phyloP scores from a whole-genome alignment of 1,139 yeast species.

The Geotrichum klebahnii region DNA sequence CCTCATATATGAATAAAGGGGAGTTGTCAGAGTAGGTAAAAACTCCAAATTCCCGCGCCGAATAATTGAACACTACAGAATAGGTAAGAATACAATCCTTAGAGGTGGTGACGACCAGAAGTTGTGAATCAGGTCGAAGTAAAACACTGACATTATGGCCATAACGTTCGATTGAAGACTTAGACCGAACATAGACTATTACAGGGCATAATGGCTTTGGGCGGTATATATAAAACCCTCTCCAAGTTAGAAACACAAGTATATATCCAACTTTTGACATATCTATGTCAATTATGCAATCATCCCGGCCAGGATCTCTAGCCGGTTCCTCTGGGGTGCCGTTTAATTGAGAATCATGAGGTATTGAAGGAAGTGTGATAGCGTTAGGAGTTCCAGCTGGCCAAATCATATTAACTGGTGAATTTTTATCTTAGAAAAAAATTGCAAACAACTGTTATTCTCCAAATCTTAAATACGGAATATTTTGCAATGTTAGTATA shows the following conservation, averaged over 20 bases:
- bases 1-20: conserved; percentile 21
- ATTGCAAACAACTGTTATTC: no score
- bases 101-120: conserved; percentile 37
- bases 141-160: conserved; percentile 35
- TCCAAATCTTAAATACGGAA: no score
- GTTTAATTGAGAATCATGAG: conserved; percentile 11
- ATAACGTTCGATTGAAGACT: conserved; percentile 30
- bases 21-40: conserved; percentile 23
- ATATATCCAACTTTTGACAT: conserved; percentile 26
- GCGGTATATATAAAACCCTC: conserved; percentile 28
- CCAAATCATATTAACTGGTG: conserved; percentile 21
- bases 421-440: no score
- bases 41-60: conserved; percentile 19
- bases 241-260: conserved; percentile 26
- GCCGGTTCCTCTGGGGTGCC: conserved; percentile 21
- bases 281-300: conserved; percentile 24
- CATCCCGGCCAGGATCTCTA: conserved; percentile 17
- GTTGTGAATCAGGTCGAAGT: conserved; percentile 37
- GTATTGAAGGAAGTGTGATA: conserved; percentile 18
- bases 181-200: conserved; percentile 35
- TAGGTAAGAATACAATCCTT: conserved; percentile 33
- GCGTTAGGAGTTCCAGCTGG: conserved; percentile 24
- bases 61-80: conserved; percentile 27
- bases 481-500: no score
- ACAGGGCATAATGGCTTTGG: conserved; percentile 37